phyloP scores from a whole-genome alignment of 768 basidiomycete genomes.

The Auricularia heimuer region DNA sequence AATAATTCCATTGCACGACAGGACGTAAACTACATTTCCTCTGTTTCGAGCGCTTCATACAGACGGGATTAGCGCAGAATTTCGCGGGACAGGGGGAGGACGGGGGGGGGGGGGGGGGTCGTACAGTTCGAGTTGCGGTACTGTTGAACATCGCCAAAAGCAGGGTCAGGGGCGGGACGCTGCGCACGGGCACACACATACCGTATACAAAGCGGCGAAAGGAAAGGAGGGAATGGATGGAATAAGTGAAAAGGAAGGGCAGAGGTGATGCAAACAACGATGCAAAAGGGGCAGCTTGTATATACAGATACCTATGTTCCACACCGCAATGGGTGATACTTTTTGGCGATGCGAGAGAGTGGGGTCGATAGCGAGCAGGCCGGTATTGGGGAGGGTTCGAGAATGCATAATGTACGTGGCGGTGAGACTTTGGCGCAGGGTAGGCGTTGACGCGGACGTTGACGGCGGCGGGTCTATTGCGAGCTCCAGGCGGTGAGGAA shows the following conservation, averaged over 20 bases:
- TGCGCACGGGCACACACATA: not conserved
- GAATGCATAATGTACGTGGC: not conserved
- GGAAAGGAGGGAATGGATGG: not conserved
- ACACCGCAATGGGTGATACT: not conserved
- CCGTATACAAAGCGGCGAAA: not conserved
- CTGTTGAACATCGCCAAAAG: not conserved
- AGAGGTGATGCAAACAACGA: too few species aligned
- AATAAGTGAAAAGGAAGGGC: not conserved
- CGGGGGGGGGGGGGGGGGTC: too few species aligned
- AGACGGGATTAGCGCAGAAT: too few species aligned
- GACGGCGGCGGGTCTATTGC: not conserved
- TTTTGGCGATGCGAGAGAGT: not conserved
- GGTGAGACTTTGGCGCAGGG: too few species aligned
- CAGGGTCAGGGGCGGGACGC: not conserved
- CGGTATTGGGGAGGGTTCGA: not conserved
- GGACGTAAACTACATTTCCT: too few species aligned
- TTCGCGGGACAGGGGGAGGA: too few species aligned
- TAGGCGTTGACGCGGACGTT: too few species aligned
- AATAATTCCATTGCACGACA: too few species aligned
- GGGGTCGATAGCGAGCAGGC: not conserved
- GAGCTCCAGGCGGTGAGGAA: slow-evolving; percentile 1
- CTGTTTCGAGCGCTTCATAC: too few species aligned
- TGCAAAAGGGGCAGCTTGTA: too few species aligned
- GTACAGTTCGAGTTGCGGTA: too few species aligned
- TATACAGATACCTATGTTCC: not conserved